Base-by-base conservation (phyloP, 176 grass and related monocot genomes). In the Stipa capillata region DNA sequence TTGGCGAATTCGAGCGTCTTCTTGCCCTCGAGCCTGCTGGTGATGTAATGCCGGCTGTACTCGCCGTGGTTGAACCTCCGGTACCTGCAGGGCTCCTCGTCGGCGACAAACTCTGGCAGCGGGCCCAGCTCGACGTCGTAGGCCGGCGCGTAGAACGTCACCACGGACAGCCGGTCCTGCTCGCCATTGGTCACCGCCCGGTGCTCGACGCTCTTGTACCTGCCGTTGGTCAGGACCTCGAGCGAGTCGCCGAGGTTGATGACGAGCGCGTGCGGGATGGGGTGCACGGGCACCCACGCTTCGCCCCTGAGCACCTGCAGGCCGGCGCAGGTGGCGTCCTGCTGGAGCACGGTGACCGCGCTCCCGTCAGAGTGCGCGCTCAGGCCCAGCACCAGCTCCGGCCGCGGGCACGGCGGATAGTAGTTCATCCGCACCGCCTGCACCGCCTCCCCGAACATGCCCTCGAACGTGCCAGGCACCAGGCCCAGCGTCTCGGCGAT, bases 131-230 rank as follows among this genome's bases (percentile, higher is more conserved):
- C 74, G 41, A 97, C 85, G 33, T 98, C 92, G 70, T 92, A 97
- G 14, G 87, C 93, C 1, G 95, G 95, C 21, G 95, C 95, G 55
- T 97, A 94, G 89, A 97, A 92, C 5, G 89, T 92, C 7, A 97
- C 89, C 32, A 94, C 33, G 4, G 95, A 94, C 24, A 94, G 35
- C 56, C 92, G 63, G 17, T 90, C 87, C 17, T 4, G 49, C 67
- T 89, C 69, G 65, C 65, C 18, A 80, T 56, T 85, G 21, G 86
- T 90, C 29, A 92, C 83, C 33, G 85, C 95, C 29, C 95, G 62
- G 92, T 97, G 95, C 73, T 94, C 95, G 18, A 97, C 89, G 68
- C 95, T 97, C 89, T 78, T 90, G 91, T 97, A 97, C 70, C 80
- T 94, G 23, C 92, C 87, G 69, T 97, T 94, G 9, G 92, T 97